Percentiles rank a stretch among this genome's conserved stretches.
Conservation (phyloP, 495 filamentous ascomycete genomes). For the Rostrohypoxylon terebratum region DNA sequence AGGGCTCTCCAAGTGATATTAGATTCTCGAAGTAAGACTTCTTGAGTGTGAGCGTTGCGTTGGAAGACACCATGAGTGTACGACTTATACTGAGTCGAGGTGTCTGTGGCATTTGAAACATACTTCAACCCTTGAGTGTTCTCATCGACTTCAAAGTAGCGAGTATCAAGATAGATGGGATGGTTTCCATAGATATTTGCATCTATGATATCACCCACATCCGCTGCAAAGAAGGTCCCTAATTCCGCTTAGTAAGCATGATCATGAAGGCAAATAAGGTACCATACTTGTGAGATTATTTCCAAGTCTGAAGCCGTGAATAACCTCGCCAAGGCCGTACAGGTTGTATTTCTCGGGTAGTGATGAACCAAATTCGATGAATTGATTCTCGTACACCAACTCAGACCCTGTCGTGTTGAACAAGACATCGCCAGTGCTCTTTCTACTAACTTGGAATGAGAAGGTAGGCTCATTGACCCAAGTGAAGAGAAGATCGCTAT, state of each 20-base stretch:
- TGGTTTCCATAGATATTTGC: slow-evolving; percentile 86
- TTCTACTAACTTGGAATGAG: slow-evolving; percentile 75
- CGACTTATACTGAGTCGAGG: slow-evolving; percentile 66
- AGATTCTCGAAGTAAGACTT: slow-evolving; percentile 72
- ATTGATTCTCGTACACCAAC: slow-evolving; percentile 85
- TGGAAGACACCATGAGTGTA: slow-evolving; percentile 87
- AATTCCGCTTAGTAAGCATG: neutral
- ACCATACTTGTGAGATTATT: slow-evolving; percentile 76
- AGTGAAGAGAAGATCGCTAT: slow-evolving; percentile 67
- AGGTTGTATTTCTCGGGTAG: slow-evolving; percentile 79
- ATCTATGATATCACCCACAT: slow-evolving; percentile 71
- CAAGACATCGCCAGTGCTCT: slow-evolving; percentile 71
- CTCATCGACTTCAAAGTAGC: slow-evolving; percentile 68
- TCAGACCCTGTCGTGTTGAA: slow-evolving; percentile 77
- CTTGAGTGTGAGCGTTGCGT: slow-evolving; percentile 81
- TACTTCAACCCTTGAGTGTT: slow-evolving; percentile 65
- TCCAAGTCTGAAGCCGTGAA: slow-evolving; percentile 76
- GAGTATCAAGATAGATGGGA: slow-evolving; percentile 85
- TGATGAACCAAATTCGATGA: slow-evolving; percentile 77
- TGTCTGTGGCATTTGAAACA: slow-evolving; percentile 65
- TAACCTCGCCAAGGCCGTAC: slow-evolving; percentile 87
- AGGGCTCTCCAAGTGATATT: slow-evolving; percentile 84
- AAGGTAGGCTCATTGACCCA: slow-evolving; percentile 76
- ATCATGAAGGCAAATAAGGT: neutral
- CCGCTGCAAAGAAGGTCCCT: slow-evolving; percentile 77